Conservation (phyloP, 805 yeast species). For the Pichia kluyveri region DNA sequence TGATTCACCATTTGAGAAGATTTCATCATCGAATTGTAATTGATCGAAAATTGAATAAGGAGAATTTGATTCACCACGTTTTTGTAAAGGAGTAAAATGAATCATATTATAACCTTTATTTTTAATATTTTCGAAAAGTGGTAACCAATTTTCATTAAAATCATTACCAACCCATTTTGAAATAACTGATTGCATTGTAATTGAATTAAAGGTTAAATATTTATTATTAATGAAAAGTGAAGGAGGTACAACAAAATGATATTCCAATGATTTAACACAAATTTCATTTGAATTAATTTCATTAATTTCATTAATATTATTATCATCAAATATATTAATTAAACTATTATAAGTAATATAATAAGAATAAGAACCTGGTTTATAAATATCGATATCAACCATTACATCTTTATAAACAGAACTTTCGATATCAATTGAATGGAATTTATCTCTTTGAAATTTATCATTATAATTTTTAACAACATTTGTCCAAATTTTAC, state of each 20-base stretch:
- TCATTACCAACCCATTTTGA: slow-evolving; percentile 85
- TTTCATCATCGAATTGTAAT: slow-evolving; percentile 56
- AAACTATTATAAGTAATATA: slow-evolving; percentile 48
- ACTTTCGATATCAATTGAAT: slow-evolving; percentile 40
- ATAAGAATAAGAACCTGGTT: slow-evolving; percentile 76
- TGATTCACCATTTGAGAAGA: slow-evolving; percentile 44
- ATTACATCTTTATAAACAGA: slow-evolving; percentile 56
- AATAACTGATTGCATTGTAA: slow-evolving; percentile 75
- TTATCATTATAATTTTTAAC: slow-evolving; percentile 35
- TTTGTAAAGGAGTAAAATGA: slow-evolving; percentile 90
- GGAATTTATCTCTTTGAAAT: slow-evolving; percentile 52
- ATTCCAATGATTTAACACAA: slow-evolving; percentile 45
- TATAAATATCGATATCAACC: slow-evolving; percentile 51
- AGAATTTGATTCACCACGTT: slow-evolving; percentile 82
- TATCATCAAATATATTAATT: not conserved
- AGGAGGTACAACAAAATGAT: slow-evolving; percentile 76
- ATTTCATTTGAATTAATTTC: slow-evolving; percentile 5
- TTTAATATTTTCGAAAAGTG: slow-evolving; percentile 49
- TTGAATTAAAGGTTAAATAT: slow-evolving; percentile 63
- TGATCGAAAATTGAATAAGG: slow-evolving; percentile 92
- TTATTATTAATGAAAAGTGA: slow-evolving; percentile 47
- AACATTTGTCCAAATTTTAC: slow-evolving; percentile 63
- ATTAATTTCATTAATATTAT: not conserved
- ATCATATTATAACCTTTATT: slow-evolving; percentile 88
- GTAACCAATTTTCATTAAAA: slow-evolving; percentile 49